Evolutionary conservation across 2,329 filamentous ascomycete genomes (phyloP).

Genomic region (Paracamarosporium sp.): DNA sequence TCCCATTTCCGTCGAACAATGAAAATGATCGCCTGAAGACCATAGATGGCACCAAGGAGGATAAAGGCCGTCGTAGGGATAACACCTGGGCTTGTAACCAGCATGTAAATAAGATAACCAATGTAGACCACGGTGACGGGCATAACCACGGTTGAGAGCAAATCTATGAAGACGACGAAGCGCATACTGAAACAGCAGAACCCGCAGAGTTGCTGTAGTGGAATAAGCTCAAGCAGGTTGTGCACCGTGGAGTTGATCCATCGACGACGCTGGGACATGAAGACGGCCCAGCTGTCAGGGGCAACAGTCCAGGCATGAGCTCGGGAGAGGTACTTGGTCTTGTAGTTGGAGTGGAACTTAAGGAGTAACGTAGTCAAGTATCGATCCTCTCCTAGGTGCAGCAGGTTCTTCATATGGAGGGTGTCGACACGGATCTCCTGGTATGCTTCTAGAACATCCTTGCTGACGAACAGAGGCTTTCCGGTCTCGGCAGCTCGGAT

Average conservation of each 20-base stretch:
- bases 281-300: slow-evolving; percentile 90
- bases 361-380: slow-evolving; percentile 93
- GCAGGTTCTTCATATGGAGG: slow-evolving; percentile 96
- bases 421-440: slow-evolving; percentile 95
- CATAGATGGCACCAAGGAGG: slow-evolving; percentile 92
- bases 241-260: slow-evolving; percentile 99
- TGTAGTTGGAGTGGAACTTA: slow-evolving; percentile 91
- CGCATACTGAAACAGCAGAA: slow-evolving; percentile 99
- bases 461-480: slow-evolving; percentile 95
- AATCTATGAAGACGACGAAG: slow-evolving; percentile 93
- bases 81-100: slow-evolving; percentile 66
- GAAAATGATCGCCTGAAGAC: slow-evolving; percentile 96
- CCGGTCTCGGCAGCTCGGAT: slow-evolving; percentile 92
- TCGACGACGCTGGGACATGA: slow-evolving; percentile 96
- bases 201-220: slow-evolving; percentile 90
- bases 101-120: slow-evolving; percentile 81
- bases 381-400: slow-evolving; percentile 96
- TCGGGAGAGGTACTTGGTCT: slow-evolving; percentile 94
- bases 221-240: slow-evolving; percentile 95
- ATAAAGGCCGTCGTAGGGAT: slow-evolving; percentile 88
- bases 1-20: slow-evolving; percentile 97
- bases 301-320: slow-evolving; percentile 98
- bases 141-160: slow-evolving; percentile 89
- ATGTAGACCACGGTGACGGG: slow-evolving; percentile 92
- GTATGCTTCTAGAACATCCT: slow-evolving; percentile 87